Percentiles rank a stretch among this genome's conserved stretches.
phyloP scores from a whole-genome alignment of 441 rosid species.

The Eutrema salsugineum region DNA sequence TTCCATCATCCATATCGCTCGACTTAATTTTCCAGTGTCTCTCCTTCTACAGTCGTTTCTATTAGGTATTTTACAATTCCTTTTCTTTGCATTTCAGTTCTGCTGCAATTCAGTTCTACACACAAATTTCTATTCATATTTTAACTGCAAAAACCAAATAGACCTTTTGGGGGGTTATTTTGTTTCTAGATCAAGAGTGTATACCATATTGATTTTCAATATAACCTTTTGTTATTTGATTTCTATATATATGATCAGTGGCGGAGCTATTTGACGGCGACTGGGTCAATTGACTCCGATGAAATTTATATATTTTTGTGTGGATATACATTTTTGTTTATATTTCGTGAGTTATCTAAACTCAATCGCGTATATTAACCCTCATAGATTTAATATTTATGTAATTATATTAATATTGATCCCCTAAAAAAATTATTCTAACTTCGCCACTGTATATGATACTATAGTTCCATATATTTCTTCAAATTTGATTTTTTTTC shows the following conservation, averaged over 20 bases:
- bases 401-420: too few species aligned
- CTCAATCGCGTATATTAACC: too few species aligned
- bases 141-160: neutral
- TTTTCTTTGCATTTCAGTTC: neutral
- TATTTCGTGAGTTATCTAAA: too few species aligned
- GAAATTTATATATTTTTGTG: too few species aligned
- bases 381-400: too few species aligned
- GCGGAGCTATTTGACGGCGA: too few species aligned
- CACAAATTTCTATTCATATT: neutral
- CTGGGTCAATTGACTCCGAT: too few species aligned
- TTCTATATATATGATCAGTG: neutral
- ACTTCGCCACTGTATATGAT: too few species aligned
- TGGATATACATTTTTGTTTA: too few species aligned
- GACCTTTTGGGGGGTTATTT: neutral
- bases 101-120: neutral
- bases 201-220: neutral
- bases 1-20: neutral
- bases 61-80: neutral
- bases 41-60: neutral
- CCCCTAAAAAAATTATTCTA: too few species aligned
- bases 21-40: neutral
- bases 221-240: neutral
- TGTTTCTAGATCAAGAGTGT: neutral
- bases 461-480: neutral
- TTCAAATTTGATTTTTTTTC: neutral